Evolutionary conservation across 768 basidiomycete species (phyloP).

Genomic region (Lactarius hengduanensis): DNA sequence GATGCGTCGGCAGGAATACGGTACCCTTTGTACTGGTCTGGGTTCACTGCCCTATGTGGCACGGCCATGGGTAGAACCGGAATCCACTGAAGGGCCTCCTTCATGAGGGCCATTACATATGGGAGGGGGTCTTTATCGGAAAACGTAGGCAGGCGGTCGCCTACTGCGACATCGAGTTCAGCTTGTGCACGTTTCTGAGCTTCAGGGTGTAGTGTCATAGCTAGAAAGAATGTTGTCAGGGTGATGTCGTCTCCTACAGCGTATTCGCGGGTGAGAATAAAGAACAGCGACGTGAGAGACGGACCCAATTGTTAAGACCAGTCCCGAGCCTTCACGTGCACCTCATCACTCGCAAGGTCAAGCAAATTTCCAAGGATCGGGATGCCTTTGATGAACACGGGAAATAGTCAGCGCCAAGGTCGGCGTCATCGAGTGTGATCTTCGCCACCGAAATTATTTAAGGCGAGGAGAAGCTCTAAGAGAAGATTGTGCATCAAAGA

Average conservation of each 20-base stretch:
- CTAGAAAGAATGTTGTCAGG: constrained; percentile 29
- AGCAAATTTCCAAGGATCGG: constrained; percentile 32
- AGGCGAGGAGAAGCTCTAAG: not conserved
- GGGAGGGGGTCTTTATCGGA: constrained; percentile 27
- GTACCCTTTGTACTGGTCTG: constrained; percentile 33
- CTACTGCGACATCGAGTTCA: constrained; percentile 32
- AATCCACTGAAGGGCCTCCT: constrained; percentile 31
- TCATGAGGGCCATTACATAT: constrained; percentile 26
- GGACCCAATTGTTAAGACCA: constrained; percentile 33
- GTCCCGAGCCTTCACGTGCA: constrained; percentile 27
- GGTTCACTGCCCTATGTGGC: constrained; percentile 27
- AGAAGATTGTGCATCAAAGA: not conserved
- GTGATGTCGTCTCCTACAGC: constrained; percentile 25
- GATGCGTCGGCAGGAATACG: constrained; percentile 33
- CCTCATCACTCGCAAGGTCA: constrained; percentile 29
- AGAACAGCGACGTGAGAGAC: not conserved
- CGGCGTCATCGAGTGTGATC: not conserved
- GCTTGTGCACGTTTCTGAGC: constrained; percentile 30
- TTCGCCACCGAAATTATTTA: not conserved
- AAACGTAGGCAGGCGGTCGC: constrained; percentile 30
- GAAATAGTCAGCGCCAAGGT: not conserved
- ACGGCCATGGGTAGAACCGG: constrained; percentile 31
- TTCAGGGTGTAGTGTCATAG: constrained; percentile 32
- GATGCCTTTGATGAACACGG: constrained; percentile 5
- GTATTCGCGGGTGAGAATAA: not conserved